Evolutionary conservation across 257 asterid species (phyloP).

Genomic region (Jasminum sambac): DNA sequence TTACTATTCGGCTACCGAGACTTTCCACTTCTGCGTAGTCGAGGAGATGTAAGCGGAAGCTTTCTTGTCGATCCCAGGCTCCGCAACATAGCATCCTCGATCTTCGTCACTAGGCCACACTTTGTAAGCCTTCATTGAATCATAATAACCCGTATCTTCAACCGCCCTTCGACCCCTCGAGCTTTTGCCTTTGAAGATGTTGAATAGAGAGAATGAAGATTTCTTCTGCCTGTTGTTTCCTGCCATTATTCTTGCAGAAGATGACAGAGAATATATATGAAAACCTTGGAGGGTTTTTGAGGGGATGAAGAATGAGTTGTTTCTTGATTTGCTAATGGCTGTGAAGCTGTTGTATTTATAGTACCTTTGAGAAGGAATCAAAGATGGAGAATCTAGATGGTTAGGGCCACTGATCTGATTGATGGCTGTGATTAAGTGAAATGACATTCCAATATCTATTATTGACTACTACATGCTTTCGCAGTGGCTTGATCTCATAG

Average conservation of each 20-base stretch:
- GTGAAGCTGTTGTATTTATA: constrained; percentile 46
- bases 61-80: constrained; percentile 69
- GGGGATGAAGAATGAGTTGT: background rate
- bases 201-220: constrained; percentile 40
- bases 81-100: constrained; percentile 77
- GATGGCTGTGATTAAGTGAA: background rate
- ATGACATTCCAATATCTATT: constrained; percentile 27
- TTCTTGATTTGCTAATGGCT: constrained; percentile 19
- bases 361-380: constrained; percentile 27
- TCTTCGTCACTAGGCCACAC: constrained; percentile 84
- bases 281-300: constrained; percentile 1
- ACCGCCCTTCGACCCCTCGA: constrained; percentile 25
- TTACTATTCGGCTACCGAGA: constrained; percentile 28
- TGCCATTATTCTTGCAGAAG: constrained; percentile 39
- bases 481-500: constrained; percentile 26
- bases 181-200: constrained; percentile 48
- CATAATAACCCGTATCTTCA: constrained; percentile 34
- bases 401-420: constrained; percentile 29
- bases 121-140: constrained; percentile 62
- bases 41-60: constrained; percentile 56
- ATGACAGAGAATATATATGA: background rate
- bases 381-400: constrained; percentile 3
- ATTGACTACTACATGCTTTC: constrained; percentile 42
- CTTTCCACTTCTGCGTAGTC: constrained; percentile 58
- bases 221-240: constrained; percentile 50